Evolutionary conservation across 2,329 filamentous ascomycete species (phyloP), one percentile per base, ranked within the genome.

Genomic region (Aspergillus oerlinghausenensis): DNA sequence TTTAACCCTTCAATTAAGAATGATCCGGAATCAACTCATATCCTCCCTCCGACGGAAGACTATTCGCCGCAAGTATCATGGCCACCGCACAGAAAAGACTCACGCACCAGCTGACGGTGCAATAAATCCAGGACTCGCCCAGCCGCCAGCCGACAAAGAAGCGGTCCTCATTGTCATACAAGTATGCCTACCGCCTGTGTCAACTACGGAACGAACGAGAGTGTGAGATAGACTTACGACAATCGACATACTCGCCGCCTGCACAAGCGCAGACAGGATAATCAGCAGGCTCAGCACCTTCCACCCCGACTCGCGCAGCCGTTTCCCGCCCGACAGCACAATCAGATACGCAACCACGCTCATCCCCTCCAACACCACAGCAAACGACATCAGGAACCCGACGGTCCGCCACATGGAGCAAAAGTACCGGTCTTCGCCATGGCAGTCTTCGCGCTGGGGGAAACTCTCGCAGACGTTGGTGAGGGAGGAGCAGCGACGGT

Each of bases 401-500:
- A 91, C 86, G 26, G 86, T 90, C 57, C 89, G 84, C 93, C 93
- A 99, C 82, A 95, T 88, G 66, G 86, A 88, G 79, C 94, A 97
- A 76, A 97, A 97, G 67, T 86, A 85, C 52, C 85, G 82, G 64
- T 87, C 83, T 52, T 84, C 82, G 64, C 80, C 82, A 55, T 79
- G 77, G 74, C 90, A 93, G 70, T 90, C 86, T 55, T 83, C 79
- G 54, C 82, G 77, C 61, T 81, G 79, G 3, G 90, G 90, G 72
- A 92, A 94, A 60, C 72, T 72, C 49, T 76, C 70, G 62, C 75
- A 76, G 28, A 68, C 73, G 51, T 84, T 80, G 48, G 83, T 83
- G 56, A 89, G 78, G 56, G 84, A 88, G 54, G 87, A 89, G 76
- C 93, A 99, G 70, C 85, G 86, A 65, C 82, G 83, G 75, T 96